Evolutionary conservation across 768 basidiomycete species (phyloP).

Genomic region (Lactarius psammicola): DNA sequence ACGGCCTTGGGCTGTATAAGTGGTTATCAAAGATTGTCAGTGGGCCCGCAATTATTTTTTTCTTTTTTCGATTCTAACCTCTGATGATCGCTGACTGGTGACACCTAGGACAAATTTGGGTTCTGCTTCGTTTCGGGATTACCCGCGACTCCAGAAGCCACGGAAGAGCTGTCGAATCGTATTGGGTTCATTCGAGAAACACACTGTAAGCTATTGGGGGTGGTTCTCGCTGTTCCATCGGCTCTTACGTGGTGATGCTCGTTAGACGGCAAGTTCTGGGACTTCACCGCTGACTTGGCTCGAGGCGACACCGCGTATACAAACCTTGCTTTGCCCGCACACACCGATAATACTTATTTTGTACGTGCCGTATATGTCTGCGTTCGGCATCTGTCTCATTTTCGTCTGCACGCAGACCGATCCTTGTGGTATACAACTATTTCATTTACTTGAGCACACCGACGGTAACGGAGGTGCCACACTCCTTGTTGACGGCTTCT

Average conservation of each 20-base stretch:
- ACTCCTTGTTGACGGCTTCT: constrained; percentile 95
- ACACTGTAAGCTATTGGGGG: constrained; percentile 46
- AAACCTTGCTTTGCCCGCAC: constrained; percentile 79
- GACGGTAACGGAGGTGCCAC: constrained; percentile 83
- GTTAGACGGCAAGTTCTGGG: constrained; percentile 93
- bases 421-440: constrained; percentile 92
- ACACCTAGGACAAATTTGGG: constrained; percentile 72
- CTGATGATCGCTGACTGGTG: neutral
- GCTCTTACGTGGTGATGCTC: neutral
- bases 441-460: constrained; percentile 86
- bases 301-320: constrained; percentile 96
- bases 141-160: constrained; percentile 77
- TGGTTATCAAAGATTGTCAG: constrained; percentile 81
- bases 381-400: neutral
- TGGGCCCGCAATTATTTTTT: constrained; percentile 18
- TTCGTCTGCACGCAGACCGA: constrained; percentile 59
- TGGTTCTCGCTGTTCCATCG: neutral
- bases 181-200: constrained; percentile 92
- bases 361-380: constrained; percentile 41
- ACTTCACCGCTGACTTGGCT: constrained; percentile 87
- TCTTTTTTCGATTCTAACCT: neutral
- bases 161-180: constrained; percentile 69
- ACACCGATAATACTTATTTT: constrained; percentile 77
- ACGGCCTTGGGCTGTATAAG: constrained; percentile 66
- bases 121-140: constrained; percentile 86